Base-by-base conservation (phyloP, 139 green algal species). In the Chlamydomonas asymmetrica region DNA sequence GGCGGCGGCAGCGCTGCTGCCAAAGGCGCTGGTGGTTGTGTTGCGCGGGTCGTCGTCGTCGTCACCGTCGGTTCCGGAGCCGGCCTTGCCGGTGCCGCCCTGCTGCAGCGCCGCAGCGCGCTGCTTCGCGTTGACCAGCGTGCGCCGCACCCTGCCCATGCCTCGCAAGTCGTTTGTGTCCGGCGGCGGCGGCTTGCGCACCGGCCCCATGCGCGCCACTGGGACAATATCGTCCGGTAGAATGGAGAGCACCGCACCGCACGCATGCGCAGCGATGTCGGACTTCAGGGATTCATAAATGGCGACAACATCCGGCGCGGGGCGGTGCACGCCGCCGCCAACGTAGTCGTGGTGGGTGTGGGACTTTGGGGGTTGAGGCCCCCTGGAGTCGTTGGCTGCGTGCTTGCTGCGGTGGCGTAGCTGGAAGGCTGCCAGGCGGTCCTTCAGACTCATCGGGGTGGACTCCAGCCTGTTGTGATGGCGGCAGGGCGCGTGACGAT, bases 231-330 rank as follows among this genome's bases (percentile, higher is more conserved):
- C 70, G 56, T 76, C 70, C 40, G 70, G 70, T 32, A 76, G 56
- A 5, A 37, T 35, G 6, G 70, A 40, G 41, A 68, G 70, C 13
- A 76, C 70, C 0, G 57, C 40, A 16, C 70, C 70, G 6, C 37
- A 31, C 34, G 79, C 72, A 68, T 85, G 80, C 29, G 74, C 74
- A 5, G 62, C 74, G 32, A 85, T 78, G 48, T 85, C 80, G 6
- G 52, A 23, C 39, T 43, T 49, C 4, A 75, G 3, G 1, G 74
- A 60, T 27, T 85, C 68, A 41, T 81, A 85, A 4, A 75, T 71
- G 13, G 37, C 49, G 31, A 72, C 37, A 56, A 78, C 41, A n/a
- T 79, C 73, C 4, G 32, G 35, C 4, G 41, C 61, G 22, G 80
- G 38, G 29, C 56, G 74, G 74, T 79, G 71, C 60, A 85, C n/a